These are phyloP conservation scores for Globisporangium sylvaticum DNA, from an alignment of 352 stramenopile genomes.

Conservation along the genomic window DNA sequence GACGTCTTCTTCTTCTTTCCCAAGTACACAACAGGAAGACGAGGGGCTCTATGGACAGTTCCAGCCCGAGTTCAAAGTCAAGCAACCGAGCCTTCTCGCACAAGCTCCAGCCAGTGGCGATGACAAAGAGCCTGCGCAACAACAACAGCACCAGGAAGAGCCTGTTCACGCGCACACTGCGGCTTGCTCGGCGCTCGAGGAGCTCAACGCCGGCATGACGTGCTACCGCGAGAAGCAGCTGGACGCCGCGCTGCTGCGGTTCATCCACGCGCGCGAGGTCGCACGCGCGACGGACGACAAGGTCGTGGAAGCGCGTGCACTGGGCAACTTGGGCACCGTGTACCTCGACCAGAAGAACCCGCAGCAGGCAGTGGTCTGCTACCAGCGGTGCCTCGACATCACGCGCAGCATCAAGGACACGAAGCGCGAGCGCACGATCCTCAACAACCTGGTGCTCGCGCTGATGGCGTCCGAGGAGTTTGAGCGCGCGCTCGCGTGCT, in stretches of 20 bases:
- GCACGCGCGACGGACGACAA: constrained; percentile 39
- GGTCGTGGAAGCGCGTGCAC: constrained; percentile 66
- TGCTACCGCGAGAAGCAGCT: constrained; percentile 69
- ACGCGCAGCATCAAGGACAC: constrained; percentile 64
- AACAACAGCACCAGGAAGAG: not conserved
- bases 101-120: not conserved
- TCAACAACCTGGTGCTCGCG: constrained; percentile 82
- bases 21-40: not conserved
- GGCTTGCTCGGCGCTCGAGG: constrained; percentile 43
- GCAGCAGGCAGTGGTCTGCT: constrained; percentile 64
- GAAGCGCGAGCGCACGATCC: constrained; percentile 76
- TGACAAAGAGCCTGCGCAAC: not conserved
- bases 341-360: constrained; percentile 73
- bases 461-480: constrained; percentile 63
- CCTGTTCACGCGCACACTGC: constrained; percentile 13
- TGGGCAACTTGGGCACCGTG: constrained; percentile 76
- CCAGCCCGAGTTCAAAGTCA: constrained; percentile 8
- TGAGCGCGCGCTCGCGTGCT: constrained; percentile 51
- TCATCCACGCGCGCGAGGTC: constrained; percentile 59
- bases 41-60: constrained; percentile 20
- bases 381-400: constrained; percentile 74
- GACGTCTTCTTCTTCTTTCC: constrained; percentile 8
- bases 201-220: constrained; percentile 73
- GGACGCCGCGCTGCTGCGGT: constrained; percentile 57
- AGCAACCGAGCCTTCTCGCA: not conserved